Conservation (phyloP, 129 eudicot genomes). For the Flaveria ramosissima region DNA sequence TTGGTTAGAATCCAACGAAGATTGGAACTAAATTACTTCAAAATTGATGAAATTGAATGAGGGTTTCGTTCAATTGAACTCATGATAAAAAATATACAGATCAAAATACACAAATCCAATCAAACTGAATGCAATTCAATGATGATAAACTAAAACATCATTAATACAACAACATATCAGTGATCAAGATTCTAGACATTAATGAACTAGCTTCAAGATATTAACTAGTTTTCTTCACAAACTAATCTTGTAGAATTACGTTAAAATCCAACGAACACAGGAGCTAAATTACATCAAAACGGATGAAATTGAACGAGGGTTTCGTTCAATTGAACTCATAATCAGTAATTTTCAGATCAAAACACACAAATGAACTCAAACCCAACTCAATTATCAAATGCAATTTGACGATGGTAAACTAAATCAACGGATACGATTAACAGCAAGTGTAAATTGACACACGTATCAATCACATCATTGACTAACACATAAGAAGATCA, state of each 20-base stretch:
- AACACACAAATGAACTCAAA: neutral
- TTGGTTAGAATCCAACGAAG: too few species aligned
- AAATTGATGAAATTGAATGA: too few species aligned
- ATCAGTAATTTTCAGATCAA: neutral
- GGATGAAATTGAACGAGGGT: neutral
- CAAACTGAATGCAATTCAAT: neutral
- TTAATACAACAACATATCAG: too few species aligned
- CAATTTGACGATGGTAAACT: neutral
- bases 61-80: neutral
- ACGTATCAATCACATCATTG: constrained; percentile 22
- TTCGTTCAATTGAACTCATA: constrained; percentile 5
- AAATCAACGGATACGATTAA: neutral
- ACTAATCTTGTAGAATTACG: too few species aligned
- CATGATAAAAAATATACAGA: neutral
- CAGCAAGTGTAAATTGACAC: neutral
- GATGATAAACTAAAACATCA: neutral
- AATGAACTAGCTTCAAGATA: neutral
- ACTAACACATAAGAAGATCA: neutral
- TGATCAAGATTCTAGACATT: neutral
- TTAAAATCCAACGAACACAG: too few species aligned
- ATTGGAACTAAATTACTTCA: too few species aligned
- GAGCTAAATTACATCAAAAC: neutral
- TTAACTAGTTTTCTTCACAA: neutral
- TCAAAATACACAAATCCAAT: neutral
- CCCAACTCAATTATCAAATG: neutral